Base-by-base conservation (phyloP, 441 rosid species). In the Jatropha podagrica region DNA sequence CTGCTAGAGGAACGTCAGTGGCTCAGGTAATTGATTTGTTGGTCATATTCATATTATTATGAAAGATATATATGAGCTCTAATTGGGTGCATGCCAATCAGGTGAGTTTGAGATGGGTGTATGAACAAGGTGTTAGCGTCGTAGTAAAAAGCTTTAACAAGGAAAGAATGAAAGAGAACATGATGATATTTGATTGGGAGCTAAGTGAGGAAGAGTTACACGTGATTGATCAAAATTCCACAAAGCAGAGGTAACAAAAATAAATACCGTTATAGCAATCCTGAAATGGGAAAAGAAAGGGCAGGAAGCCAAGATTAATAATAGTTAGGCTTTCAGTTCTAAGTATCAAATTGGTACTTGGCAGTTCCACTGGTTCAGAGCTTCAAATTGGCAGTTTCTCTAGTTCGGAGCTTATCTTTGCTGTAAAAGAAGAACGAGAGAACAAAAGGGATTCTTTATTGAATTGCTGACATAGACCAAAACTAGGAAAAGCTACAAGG, bases 141-240 rank as follows among this genome's bases (percentile, higher is more conserved):
- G 51, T 69, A 9, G 70, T 72, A 0, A 81, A 81, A 71, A 81
- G 84, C 71, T 77, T 74, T 48, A 81, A 79, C 7, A 59, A 77
- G 61, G 81, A 74, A 17, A 75, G 83, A 61, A 80, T 83, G 83
- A 75, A 66, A 18, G 77, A 83, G 40, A 83, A 76, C 73, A 62
- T 81, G 1, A 69, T 77, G 8, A 79, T 81, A n/a, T 79, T 84
- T 68, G 63, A 81, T 65, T 81, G 79, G 81, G 13, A 67, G 64
- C 75, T 81, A 67, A 84, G 66, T 37, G 3, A 60, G 0, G 81
- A 84, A 6, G 86, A 84, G 5, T 65, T 26, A 8, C 11, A 41
- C 3, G 60, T 65, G 70, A 84, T 84, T 8, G 55, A 46, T 74
- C 72, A 68, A 68, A 68, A 60, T 79, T 38, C 84, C 84, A n/a